A percentile compares a stretch with the other conserved stretches of the same genome.
Evolutionary conservation across 2,329 filamentous ascomycete genomes (phyloP).

Genomic region (Sporothrix protearum): DNA sequence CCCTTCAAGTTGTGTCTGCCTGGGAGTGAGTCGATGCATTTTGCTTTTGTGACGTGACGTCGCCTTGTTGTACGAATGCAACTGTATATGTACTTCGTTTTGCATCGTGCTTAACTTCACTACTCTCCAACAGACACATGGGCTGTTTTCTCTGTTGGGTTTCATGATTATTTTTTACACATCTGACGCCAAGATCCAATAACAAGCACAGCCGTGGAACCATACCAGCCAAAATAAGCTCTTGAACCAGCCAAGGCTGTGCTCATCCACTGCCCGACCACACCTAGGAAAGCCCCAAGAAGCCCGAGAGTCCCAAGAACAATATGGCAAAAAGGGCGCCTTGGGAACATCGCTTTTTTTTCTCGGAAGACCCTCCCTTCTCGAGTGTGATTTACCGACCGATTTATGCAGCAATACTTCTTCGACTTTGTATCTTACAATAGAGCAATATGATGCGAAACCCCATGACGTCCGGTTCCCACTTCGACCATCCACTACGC

Average conservation of each 20-base stretch:
- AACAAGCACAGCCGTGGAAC: neutral
- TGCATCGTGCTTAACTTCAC: neutral
- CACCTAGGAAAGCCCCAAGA: neutral
- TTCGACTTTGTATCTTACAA: neutral
- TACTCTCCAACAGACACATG: neutral
- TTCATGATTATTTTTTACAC: neutral
- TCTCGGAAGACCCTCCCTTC: neutral
- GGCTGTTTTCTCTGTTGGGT: neutral
- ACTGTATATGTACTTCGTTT: neutral
- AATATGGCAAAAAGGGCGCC: neutral
- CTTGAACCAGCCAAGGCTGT: conserved; percentile 6
- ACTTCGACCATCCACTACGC: neutral
- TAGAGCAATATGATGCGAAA: neutral
- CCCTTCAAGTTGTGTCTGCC: neutral
- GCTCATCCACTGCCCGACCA: neutral
- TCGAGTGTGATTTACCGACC: too few species aligned
- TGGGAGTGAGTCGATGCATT: neutral
- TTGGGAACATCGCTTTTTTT: neutral
- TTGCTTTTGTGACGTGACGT: neutral
- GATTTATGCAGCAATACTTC: too few species aligned
- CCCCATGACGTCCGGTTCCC: neutral
- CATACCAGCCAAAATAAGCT: neutral
- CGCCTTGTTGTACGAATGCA: neutral
- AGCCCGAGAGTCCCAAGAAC: neutral
- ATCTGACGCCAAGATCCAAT: neutral